These are phyloP conservation scores for Serendipita sp. DNA, from an alignment of 768 basidiomycete species.

Conservation along the genomic window DNA sequence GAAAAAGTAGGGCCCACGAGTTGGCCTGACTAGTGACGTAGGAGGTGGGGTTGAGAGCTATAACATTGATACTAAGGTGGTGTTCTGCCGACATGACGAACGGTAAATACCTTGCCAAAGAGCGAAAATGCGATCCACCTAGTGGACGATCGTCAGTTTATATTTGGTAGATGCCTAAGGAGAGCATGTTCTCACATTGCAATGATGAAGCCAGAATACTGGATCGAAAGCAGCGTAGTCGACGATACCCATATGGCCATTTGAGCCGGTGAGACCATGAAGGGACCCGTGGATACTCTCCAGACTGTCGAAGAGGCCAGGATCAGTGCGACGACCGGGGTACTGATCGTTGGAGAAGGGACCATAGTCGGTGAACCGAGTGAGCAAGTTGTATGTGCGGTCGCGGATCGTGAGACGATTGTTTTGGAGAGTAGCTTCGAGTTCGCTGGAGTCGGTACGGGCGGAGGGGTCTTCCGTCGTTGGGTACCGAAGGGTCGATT, in stretches of 20 bases:
- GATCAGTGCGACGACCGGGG: neutral
- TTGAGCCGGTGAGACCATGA: constrained; percentile 25
- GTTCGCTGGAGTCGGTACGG: constrained; percentile 14
- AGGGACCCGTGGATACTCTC: constrained; percentile 35
- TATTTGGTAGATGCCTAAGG: neutral
- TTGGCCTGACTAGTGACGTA: constrained; percentile 21
- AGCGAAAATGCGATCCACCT: constrained; percentile 34
- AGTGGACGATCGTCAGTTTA: constrained; percentile 12
- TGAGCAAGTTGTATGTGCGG: constrained; percentile 7
- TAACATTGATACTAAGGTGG: no score
- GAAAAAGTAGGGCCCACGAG: constrained; percentile 6
- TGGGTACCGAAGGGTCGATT: constrained; percentile 15
- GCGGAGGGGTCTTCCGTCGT: constrained; percentile 21
- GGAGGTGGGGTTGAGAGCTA: constrained; percentile 26
- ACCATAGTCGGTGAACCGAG: constrained; percentile 2
- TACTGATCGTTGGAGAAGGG: constrained; percentile 7
- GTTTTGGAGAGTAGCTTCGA: neutral
- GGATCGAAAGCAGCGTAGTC: constrained; percentile 29
- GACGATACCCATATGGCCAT: constrained; percentile 27
- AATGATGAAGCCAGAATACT: constrained; percentile 39
- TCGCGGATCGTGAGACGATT: constrained; percentile 10
- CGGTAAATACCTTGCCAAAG: no score
- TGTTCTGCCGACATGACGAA: no score
- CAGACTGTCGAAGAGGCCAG: constrained; percentile 14
- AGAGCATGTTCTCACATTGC: neutral